A percentile compares a stretch with the other conserved stretches of the same genome.
These are phyloP conservation scores for Sparassis latifolia DNA, from an alignment of 1,284 basidiomycete species.

Conservation along the genomic window DNA sequence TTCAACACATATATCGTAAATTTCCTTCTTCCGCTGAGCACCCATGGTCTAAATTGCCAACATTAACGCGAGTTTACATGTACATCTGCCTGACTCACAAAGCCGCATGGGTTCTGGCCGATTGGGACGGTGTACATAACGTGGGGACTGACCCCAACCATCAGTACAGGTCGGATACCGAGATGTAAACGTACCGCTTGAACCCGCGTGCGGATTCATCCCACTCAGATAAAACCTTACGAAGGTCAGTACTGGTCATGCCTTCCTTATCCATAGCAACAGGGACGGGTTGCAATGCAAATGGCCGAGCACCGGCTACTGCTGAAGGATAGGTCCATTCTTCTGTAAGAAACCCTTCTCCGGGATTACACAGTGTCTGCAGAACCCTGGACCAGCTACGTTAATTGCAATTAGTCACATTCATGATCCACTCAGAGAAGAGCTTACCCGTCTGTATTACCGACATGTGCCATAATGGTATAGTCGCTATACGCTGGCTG, in stretches of 20 bases:
- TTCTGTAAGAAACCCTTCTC: conserved; percentile 67
- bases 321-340: conserved; percentile 69
- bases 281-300: conserved; percentile 45
- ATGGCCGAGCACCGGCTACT: conserved; percentile 36
- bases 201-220: conserved; percentile 49
- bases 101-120: conserved; percentile 79
- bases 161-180: neutral
- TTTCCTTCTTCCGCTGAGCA: conserved; percentile 63
- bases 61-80: neutral
- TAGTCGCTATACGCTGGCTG: conserved; percentile 68
- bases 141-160: conserved; percentile 44
- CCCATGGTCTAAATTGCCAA: conserved; percentile 47
- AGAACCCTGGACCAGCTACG: conserved; percentile 45
- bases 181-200: conserved; percentile 25
- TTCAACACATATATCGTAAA: conserved; percentile 76
- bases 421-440: neutral
- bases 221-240: conserved; percentile 61
- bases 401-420: neutral
- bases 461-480: conserved; percentile 56
- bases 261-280: conserved; percentile 72
- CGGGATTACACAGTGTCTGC: conserved; percentile 60
- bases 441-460: conserved; percentile 69
- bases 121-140: conserved; percentile 73
- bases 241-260: conserved; percentile 57
- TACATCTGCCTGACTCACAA: conserved; percentile 32